Percentiles rank a stretch among this genome's conserved stretches.
Evolutionary conservation across 2,329 filamentous ascomycete genomes (phyloP).

Genomic region (Colletotrichum tofieldiae): DNA sequence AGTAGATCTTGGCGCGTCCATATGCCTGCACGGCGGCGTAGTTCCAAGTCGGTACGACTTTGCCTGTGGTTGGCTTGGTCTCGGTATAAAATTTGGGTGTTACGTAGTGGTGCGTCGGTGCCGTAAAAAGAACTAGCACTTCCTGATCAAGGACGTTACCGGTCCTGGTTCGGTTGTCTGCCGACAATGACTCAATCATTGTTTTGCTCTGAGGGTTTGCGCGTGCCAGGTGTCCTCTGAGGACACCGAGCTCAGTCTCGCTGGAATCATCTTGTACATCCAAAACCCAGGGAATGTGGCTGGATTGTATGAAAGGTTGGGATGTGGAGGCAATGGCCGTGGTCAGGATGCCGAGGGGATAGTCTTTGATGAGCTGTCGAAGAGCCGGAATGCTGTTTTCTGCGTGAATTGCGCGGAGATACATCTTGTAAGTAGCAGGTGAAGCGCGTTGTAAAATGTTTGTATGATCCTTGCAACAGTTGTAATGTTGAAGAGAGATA

Average conservation of each 20-base stretch:
- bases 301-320: constrained; percentile 69
- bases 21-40: constrained; percentile 78
- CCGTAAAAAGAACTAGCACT: constrained; percentile 75
- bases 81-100: constrained; percentile 78
- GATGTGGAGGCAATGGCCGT: constrained; percentile 69
- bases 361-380: constrained; percentile 69
- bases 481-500: neutral
- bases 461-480: neutral
- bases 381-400: constrained; percentile 66
- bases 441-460: neutral
- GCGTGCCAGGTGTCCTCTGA: constrained; percentile 75
- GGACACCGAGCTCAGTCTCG: constrained; percentile 58
- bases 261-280: constrained; percentile 62
- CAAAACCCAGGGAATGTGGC: constrained; percentile 74
- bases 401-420: constrained; percentile 69
- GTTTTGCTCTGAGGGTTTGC: constrained; percentile 76
- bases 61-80: constrained; percentile 75
- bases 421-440: constrained; percentile 60
- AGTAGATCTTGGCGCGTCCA: constrained; percentile 69
- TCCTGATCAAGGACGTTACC: constrained; percentile 62
- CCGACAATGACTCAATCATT: constrained; percentile 64
- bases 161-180: constrained; percentile 27
- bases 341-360: constrained; percentile 75
- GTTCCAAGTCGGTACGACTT: constrained; percentile 81
- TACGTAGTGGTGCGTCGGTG: constrained; percentile 72